Evolutionary conservation across 805 yeast species (phyloP), one percentile per base, ranked within the genome.

Genomic region (Hanseniaspora lachancei): DNA sequence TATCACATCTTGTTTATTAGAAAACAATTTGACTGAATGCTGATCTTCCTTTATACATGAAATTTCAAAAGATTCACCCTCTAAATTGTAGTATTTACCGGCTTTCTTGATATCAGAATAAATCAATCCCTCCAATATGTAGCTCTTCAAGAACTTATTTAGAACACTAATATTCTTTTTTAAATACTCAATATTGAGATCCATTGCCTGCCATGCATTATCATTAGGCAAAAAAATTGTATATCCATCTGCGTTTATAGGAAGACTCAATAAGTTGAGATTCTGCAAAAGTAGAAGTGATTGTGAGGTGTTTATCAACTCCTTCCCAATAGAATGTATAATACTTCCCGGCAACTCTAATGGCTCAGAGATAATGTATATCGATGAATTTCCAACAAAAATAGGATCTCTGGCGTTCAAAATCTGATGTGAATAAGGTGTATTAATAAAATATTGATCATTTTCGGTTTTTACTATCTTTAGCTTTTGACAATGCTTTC

Each of bases 221-320:
- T 84, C 80, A 57, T 89, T 82, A 0, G 97, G 97, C 32, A 89
- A 70, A 54, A 89, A 77, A 0, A 83, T 68, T 0, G 96, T 79
- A 69, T 88, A 87, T 0, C 95, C 95, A 21, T 70, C 62, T 21
- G 70, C 67, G 57, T 82, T 83, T 5, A 74, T 74, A 13, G 74
- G 69, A 43, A 84, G 71, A 57, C 77, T 76, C 23, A 79, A 68
- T 35, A 86, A 65, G 9, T 73, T 75, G 44, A 79, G 72, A 16
- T 75, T 68, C 49, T 77, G 74, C 57, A 89, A 66, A 60, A 78
- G 79, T 18, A 74, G 70, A 48, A 88, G 63, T 0, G 95, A 81
- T 58, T 72, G 77, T 2, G 95, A 77, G 62, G 93, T 84, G 52
- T 77, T 75, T 6, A 48, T 21, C 50, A 74, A 72, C 50, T 77